Base-by-base conservation (phyloP, 768 basidiomycete genomes). In the Termitomyces sp. region DNA sequence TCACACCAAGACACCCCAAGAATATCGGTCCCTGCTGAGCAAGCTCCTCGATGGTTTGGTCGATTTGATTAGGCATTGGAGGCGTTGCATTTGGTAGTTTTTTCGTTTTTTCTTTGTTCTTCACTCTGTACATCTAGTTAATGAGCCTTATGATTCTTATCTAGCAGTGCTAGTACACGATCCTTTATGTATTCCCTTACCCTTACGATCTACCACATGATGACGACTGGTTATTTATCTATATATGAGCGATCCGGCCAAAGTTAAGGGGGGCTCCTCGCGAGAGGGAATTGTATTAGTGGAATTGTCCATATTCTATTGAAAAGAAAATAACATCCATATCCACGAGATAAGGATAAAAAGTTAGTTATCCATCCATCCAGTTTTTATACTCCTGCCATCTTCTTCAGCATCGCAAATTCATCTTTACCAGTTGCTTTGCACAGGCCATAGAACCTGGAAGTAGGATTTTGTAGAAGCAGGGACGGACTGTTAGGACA, bases 351-450 rank as follows among this genome's bases (percentile, higher is more conserved):
- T 22, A 20, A 46, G 7, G 7, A 35, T 23, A 10, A 18, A 23
- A 15, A 35, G 16, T 9, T 16, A 29, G 29, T 16, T 11, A 29
- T 5, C 5, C 2, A 33, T 33, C 1, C 13, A 36, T 36, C 15
- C 16, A 18, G 23, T 12, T 7, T 18, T 35, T 38, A 73, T 38
- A 75, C 64, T 10, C 77, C 75, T 23, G 89, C 88, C 79, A 91
- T 74, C 64, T 78, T 84, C 63, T 81, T 88, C 50, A 91, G 73
- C 54, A 80, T 75, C 7, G 80, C 73, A 64, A 90, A 89, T 66
- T 91, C 88, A 33, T 79, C 76, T 60, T 76, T 84, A 18, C 90
- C 89, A 1, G 88, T 85, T 13, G 88, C 88, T 66, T 83, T 86
- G 68, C 88, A 91, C 13, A 91, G 69, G 0, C 75, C 69, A 56